A percentile compares a stretch with the other conserved stretches of the same genome.
phyloP scores from a whole-genome alignment of 306 rosid species.

The Luffa aegyptiaca region DNA sequence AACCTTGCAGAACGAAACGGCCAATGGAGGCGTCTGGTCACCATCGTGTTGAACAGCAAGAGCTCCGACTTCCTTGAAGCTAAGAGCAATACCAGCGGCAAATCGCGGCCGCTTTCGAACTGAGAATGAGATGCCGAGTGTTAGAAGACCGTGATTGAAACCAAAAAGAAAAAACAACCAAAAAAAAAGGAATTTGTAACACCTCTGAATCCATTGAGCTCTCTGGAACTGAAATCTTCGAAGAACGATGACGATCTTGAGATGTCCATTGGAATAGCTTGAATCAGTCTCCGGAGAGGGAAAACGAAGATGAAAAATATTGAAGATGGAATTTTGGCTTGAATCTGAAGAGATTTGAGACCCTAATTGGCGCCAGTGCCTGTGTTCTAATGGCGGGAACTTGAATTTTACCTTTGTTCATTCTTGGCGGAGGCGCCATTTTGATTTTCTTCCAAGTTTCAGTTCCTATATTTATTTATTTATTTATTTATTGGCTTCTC shows the following conservation, averaged over 20 bases:
- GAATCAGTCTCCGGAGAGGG: not conserved
- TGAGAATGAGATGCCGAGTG: conserved; percentile 7
- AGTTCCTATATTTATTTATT: too few species aligned
- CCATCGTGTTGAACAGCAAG: conserved; percentile 36
- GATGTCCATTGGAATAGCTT: not conserved
- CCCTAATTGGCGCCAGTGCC: not conserved
- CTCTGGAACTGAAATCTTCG: conserved; percentile 12
- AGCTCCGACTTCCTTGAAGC: conserved; percentile 35
- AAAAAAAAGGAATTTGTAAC: not conserved
- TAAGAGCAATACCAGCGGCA: conserved; percentile 21
- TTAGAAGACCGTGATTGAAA: not conserved
- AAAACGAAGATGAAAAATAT: not conserved
- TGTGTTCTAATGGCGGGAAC: conserved; percentile 5
- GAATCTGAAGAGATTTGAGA: not conserved
- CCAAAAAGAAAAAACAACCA: not conserved
- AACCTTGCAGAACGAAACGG: conserved; percentile 77
- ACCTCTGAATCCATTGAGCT: conserved; percentile 60
- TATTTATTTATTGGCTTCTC: too few species aligned
- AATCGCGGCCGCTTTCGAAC: conserved; percentile 56
- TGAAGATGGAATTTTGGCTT: not conserved
- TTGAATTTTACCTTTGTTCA: not conserved
- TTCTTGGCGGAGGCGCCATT: conserved; percentile 5
- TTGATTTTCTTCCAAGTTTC: not conserved
- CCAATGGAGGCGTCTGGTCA: conserved; percentile 48
- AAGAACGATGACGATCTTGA: conserved; percentile 2